These are phyloP conservation scores for Deinandra increscens DNA, from an alignment of 129 eudicot species.

Conservation along the genomic window DNA sequence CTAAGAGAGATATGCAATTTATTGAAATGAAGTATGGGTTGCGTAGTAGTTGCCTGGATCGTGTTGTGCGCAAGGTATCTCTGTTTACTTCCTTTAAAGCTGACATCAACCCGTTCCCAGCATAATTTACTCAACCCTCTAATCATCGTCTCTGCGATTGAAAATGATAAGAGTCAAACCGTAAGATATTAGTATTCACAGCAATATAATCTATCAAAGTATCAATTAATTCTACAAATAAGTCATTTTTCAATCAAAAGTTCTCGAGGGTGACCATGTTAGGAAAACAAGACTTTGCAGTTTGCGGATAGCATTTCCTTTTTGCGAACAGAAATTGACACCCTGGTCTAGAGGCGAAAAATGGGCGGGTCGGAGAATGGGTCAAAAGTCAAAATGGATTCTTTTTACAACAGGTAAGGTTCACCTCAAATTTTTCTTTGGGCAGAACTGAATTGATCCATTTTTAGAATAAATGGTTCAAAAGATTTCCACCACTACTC, in stretches of 20 bases:
- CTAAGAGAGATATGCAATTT: constrained; percentile 6
- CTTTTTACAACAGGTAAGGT: not conserved
- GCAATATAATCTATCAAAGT: not conserved
- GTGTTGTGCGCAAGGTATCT: constrained; percentile 82
- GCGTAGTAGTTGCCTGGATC: constrained; percentile 66
- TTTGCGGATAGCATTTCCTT: too few species aligned
- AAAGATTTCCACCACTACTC: not conserved
- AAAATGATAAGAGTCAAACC: not conserved
- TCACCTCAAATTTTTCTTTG: too few species aligned
- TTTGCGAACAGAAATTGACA: not conserved
- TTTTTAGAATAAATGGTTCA: not conserved
- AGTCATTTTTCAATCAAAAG: not conserved
- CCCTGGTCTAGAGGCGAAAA: not conserved
- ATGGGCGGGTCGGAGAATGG: not conserved
- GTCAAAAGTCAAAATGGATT: not conserved
- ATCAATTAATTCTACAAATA: not conserved
- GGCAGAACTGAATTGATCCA: too few species aligned
- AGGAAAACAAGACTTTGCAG: too few species aligned
- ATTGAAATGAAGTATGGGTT: not conserved
- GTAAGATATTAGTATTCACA: not conserved
- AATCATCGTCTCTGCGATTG: constrained; percentile 63
- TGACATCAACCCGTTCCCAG: constrained; percentile 92
- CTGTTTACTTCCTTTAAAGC: constrained; percentile 76
- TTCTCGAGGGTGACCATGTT: not conserved
- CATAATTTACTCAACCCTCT: constrained; percentile 53